Evolutionary conservation across 495 filamentous ascomycete genomes (phyloP).

Genomic region (Lindgomyces ingoldianus): DNA sequence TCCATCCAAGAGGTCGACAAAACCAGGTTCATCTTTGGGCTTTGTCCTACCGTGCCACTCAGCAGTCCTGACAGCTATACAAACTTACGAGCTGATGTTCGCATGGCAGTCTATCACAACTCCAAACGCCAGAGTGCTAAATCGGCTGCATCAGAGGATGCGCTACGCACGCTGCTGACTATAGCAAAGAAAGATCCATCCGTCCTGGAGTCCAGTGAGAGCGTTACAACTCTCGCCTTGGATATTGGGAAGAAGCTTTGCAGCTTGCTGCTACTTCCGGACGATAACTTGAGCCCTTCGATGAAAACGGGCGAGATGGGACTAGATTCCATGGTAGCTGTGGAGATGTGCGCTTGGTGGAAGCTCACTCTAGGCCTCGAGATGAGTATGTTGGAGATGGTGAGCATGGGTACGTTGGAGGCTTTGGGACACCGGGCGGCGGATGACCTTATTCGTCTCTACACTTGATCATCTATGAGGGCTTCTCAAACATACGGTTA

Average conservation of each 20-base stretch:
- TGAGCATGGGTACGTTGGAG: constrained; percentile 40
- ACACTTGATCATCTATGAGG: no score
- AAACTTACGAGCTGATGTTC: not conserved
- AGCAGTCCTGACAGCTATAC: not conserved
- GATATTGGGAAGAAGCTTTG: not conserved
- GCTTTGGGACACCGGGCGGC: constrained; percentile 41
- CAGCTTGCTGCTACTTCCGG: not conserved
- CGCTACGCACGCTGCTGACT: not conserved
- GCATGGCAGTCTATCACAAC: not conserved
- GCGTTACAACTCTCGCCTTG: not conserved
- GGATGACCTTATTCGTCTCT: no score
- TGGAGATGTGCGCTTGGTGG: constrained; percentile 55
- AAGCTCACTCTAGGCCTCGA: constrained; percentile 42
- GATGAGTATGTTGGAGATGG: constrained; percentile 48
- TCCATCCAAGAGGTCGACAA: no score
- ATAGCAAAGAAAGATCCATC: not conserved
- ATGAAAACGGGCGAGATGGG: constrained; percentile 15
- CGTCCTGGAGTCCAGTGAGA: not conserved
- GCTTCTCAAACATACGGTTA: no score
- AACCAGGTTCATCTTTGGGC: no score
- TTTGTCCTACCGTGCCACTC: not conserved
- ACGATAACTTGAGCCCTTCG: not conserved
- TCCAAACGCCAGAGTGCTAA: not conserved
- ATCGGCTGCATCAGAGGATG: not conserved
- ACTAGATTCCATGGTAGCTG: constrained; percentile 52